Conservation (phyloP, 176 grass and related monocot species). For the Zea mays region Zm-B73-REFERENCE-NAM-5.0 NC_050096.1:290807501-290808000, state of each 20-base stretch:
- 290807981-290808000: slow-evolving; percentile 87
- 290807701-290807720: neutral
- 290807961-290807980: slow-evolving; percentile 92
- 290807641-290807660: neutral
- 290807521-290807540: slow-evolving; percentile 28
- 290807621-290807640: slow-evolving; percentile 82
- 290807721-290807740: neutral
- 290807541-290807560: slow-evolving; percentile 69
- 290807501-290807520: neutral
- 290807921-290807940: neutral
- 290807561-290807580: slow-evolving; percentile 88
- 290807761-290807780: neutral
- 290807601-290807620: slow-evolving; percentile 91
- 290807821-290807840: neutral
- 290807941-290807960: slow-evolving; percentile 44
- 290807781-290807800: neutral
- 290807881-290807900: neutral
- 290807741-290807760: neutral
- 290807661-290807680: neutral
- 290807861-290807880: neutral
- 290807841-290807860: neutral
- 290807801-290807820: neutral
- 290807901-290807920: neutral
- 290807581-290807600: slow-evolving; percentile 89
- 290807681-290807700: neutral